Evolutionary conservation across 371 early-diverging fungal genomes (phyloP).

Genomic region (Mortierella sp.): DNA sequence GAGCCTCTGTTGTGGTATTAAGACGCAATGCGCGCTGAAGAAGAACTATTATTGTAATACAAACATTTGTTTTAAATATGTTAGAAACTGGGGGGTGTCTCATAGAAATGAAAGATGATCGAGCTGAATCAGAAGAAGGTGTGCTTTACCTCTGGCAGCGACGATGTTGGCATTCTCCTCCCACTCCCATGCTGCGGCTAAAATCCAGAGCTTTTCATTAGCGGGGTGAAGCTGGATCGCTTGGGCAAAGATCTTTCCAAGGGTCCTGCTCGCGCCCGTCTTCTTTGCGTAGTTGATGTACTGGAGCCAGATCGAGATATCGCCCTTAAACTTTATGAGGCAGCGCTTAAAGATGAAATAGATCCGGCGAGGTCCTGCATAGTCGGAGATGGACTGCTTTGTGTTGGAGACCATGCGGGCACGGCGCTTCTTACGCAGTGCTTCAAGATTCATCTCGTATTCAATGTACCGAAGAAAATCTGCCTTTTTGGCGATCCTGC

Average conservation of each 20-base stretch:
- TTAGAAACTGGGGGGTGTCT: too few relatives aligned
- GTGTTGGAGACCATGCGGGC: conserved; percentile 66
- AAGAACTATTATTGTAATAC: too few relatives aligned
- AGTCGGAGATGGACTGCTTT: conserved; percentile 62
- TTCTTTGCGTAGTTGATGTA: conserved; percentile 87
- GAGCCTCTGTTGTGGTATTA: conserved; percentile 72
- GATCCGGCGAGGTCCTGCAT: conserved; percentile 75
- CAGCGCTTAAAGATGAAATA: conserved; percentile 83
- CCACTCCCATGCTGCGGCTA: conserved; percentile 92
- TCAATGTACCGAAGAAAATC: conserved; percentile 93
- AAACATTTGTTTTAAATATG: too few relatives aligned
- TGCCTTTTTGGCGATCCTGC: conserved; percentile 77
- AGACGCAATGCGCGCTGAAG: conserved; percentile 91
- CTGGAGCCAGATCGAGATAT: conserved; percentile 88
- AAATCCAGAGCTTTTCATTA: conserved; percentile 86
- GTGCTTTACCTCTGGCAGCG: conserved; percentile 74
- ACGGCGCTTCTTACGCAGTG: conserved; percentile 84
- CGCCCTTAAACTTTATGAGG: conserved; percentile 84
- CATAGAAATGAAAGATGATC: background rate
- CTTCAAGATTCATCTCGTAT: conserved; percentile 93
- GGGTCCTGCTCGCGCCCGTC: conserved; percentile 69
- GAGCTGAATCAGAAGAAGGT: background rate
- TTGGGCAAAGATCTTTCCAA: conserved; percentile 72
- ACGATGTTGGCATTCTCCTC: conserved; percentile 84
- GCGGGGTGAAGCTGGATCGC: conserved; percentile 90